A percentile compares a stretch with the other conserved stretches of the same genome.
phyloP scores from a whole-genome alignment of 306 rosid species.

The Nissolia schottii region DNA sequence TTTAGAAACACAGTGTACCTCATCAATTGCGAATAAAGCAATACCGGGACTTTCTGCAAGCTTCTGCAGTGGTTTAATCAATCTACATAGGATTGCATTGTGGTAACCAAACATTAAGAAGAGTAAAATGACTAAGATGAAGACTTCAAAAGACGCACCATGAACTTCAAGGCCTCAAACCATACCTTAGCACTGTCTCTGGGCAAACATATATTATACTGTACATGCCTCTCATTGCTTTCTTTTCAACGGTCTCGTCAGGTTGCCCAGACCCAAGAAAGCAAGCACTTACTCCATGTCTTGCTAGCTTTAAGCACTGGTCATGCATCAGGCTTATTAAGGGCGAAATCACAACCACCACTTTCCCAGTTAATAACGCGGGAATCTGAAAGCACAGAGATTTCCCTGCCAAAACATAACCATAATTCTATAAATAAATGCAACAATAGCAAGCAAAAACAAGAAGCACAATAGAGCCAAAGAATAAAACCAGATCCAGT shows the following conservation, averaged over 20 bases:
- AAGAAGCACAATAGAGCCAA: neutral
- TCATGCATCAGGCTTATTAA: conserved; percentile 96
- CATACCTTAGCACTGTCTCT: conserved; percentile 78
- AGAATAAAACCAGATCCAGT: conserved; percentile 76
- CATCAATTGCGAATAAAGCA: conserved; percentile 91
- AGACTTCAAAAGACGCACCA: neutral
- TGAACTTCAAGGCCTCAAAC: conserved; percentile 18
- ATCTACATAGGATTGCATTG: conserved; percentile 37
- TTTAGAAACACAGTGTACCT: conserved; percentile 93
- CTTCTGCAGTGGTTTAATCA: conserved; percentile 68
- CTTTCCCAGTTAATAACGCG: conserved; percentile 82
- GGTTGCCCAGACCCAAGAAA: conserved; percentile 98
- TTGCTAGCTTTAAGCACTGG: conserved; percentile 80
- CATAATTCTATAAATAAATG: neutral
- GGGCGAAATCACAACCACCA: conserved; percentile 94
- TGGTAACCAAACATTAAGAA: conserved; percentile 10
- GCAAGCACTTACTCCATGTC: conserved; percentile 75
- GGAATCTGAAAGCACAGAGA: conserved; percentile 95
- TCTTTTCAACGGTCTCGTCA: conserved; percentile 70
- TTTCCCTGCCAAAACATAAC: conserved; percentile 62
- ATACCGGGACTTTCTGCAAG: conserved; percentile 79
- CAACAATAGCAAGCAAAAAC: conserved; percentile 9
- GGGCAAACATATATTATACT: conserved; percentile 80
- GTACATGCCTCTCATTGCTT: conserved; percentile 85
- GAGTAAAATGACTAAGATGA: neutral